phyloP scores from a whole-genome alignment of 441 rosid genomes.

The Sinapis alba region DNA sequence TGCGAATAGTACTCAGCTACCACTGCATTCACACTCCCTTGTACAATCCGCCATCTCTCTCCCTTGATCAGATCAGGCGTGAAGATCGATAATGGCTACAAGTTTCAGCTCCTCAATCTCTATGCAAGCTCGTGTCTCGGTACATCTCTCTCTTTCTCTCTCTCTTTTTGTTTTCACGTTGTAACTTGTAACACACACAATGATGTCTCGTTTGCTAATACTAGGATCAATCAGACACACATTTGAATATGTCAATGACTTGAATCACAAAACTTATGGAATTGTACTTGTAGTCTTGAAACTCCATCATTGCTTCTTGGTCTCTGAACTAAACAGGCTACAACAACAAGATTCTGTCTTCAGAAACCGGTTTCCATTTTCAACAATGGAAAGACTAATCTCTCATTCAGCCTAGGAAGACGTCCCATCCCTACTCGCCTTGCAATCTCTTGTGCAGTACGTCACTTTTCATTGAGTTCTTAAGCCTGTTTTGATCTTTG shows the following conservation, averaged over 20 bases:
- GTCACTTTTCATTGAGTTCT: not conserved
- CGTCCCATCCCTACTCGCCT: constrained; percentile 47
- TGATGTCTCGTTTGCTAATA: not conserved
- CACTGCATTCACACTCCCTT: constrained; percentile 22
- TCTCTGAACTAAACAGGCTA: constrained; percentile 43
- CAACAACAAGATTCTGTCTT: constrained; percentile 43
- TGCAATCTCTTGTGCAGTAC: constrained; percentile 56
- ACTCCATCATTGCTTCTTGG: constrained; percentile 1
- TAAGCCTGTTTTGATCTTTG: not conserved
- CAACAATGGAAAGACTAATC: constrained; percentile 47
- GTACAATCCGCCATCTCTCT: constrained; percentile 41
- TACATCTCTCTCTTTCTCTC: not conserved
- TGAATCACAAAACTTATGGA: not conserved
- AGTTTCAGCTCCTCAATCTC: constrained; percentile 46
- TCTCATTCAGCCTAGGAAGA: constrained; percentile 49
- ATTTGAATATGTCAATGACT: not conserved
- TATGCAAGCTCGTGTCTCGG: constrained; percentile 43
- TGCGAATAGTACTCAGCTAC: not conserved
- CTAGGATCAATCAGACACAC: not conserved
- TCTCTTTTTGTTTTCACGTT: not conserved
- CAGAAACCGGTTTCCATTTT: constrained; percentile 44
- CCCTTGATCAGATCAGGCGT: constrained; percentile 22
- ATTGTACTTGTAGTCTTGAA: not conserved
- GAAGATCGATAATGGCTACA: constrained; percentile 48
- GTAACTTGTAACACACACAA: not conserved